Base-by-base conservation (phyloP, 2,329 filamentous ascomycete genomes). In the Colletotrichum cereale region DNA sequence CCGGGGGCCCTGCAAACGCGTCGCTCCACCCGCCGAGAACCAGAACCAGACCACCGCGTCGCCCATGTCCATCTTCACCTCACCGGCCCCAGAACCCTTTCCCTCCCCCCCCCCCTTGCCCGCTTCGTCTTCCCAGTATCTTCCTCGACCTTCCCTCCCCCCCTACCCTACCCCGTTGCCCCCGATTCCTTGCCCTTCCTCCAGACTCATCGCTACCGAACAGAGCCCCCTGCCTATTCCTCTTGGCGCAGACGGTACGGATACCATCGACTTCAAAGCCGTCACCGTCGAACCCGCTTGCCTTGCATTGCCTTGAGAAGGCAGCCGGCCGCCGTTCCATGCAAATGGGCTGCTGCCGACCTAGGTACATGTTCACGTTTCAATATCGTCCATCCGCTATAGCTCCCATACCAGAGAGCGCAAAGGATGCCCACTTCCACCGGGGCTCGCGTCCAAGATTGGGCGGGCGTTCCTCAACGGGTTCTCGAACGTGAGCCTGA, bases 41-140 rank as follows among this genome's bases (percentile, higher is more conserved):
- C 65, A 48, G 34, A 34, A 38, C 56, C 65, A 60, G 52, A 60
- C n/a, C n/a, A 44, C 62, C 67, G 62, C 67, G 67, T 62, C 40
- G 52, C 55, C 62, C 67, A 61, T 66, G 62, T 48, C 55, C 24
- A 36, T 44, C 18, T 26, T 40, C 42, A 56, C 58, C 24, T 47
- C 62, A 18, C 29, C 31, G 29, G 62, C 62, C 67, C 62, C 29
- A 56, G 55, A 56, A 66, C 71, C 66, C 61, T 65, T 66, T 42
- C 34, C 24, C 21, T n/a, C 36, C 71, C 66, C 61, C 62, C 62
- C 36, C 34, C 24, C 21, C 18, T 29, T 34, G 11, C 34, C 56
- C 47, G 44, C 57, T 36, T 52, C 44, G 57, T 31, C 38, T 16
- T 18, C 26, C 48, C 16, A 7, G 7, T 18, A 11, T 21, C 4